Percentiles rank a stretch among this genome's conserved stretches.
Conservation (phyloP, 106 monocot genomes). For the Iris macrosiphon region DNA sequence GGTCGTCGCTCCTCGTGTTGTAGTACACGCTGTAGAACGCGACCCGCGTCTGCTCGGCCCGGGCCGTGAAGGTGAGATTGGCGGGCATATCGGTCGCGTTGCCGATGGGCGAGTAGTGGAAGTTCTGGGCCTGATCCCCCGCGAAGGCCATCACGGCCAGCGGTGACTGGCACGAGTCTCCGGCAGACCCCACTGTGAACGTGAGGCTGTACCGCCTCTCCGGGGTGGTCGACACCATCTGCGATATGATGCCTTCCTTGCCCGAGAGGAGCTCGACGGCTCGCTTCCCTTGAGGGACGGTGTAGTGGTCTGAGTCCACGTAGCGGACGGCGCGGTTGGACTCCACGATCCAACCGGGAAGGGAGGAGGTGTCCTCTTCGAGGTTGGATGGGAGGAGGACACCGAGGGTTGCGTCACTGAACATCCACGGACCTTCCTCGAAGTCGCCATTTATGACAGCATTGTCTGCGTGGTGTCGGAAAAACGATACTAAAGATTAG, state of each 20-base stretch:
- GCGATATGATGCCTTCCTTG: conserved; percentile 95
- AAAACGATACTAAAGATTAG: neutral
- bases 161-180: conserved; percentile 71
- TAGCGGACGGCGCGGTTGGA: conserved; percentile 89
- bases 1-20: conserved; percentile 87
- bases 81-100: conserved; percentile 54
- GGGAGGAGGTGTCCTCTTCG: conserved; percentile 56
- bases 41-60: conserved; percentile 61
- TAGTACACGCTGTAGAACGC: conserved; percentile 97
- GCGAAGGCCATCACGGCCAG: conserved; percentile 93
- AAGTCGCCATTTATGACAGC: conserved; percentile 56
- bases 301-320: conserved; percentile 79
- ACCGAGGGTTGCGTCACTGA: conserved; percentile 47
- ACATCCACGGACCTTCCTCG: conserved; percentile 75
- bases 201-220: conserved; percentile 64
- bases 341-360: conserved; percentile 89
- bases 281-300: conserved; percentile 86
- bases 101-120: conserved; percentile 64
- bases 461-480: conserved; percentile 52
- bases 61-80: conserved; percentile 75
- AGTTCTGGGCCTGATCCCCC: conserved; percentile 72
- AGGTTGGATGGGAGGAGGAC: conserved; percentile 92
- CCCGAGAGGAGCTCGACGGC: conserved; percentile 91
- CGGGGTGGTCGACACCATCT: conserved; percentile 82
- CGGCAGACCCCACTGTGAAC: conserved; percentile 63